Base-by-base conservation (phyloP, 2,329 filamentous ascomycete species). In the Penicillium brasilianum region DNA sequence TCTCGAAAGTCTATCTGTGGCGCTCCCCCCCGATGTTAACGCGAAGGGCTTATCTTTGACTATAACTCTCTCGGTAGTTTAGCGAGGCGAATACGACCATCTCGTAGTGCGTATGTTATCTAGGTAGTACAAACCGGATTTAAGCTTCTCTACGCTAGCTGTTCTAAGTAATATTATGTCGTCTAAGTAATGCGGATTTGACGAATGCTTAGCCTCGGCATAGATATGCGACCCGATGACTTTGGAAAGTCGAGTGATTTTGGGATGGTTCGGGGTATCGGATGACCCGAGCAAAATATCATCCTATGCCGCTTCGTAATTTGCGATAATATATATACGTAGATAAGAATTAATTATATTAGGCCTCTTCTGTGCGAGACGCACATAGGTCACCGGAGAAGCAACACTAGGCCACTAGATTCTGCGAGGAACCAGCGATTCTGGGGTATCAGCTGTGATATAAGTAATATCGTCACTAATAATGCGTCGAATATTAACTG, bases 401-500 rank as follows among this genome's bases (percentile, higher is more conserved):
- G 58, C 53, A 44, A 49, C 5, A 30, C 7, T 22, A 7, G 54
- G 59, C 8, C 32, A 61, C 49, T 49, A 61, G 28, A 61, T 54
- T 16, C 10, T 32, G 7, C 41, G 3, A 49, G 59, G 54, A 34
- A 61, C 7, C 13, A 57, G 30, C 25, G 14, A 14, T 18, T 37
- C 44, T 14, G 58, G 39, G 13, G 41, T 57, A 54, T 57, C 43
- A 11, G 54, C 1, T 32, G 54, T 57, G 13, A 57, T 22, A n/a
- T 48, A 57, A 34, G 58, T 37, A 8, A 60, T 16, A 36, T 61
- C 59, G 44, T 57, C 25, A 16, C 14, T 25, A 20, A 61, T 61
- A 9, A 58, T 54, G 22, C 48, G 54, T 20, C 49, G 59, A 30
- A 50, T 34, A 50, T 50, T 58, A 18, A 61, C 54, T 20, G 53